phyloP scores from a whole-genome alignment of 2,329 filamentous ascomycete species.

The Fusarium tupiense region DNA sequence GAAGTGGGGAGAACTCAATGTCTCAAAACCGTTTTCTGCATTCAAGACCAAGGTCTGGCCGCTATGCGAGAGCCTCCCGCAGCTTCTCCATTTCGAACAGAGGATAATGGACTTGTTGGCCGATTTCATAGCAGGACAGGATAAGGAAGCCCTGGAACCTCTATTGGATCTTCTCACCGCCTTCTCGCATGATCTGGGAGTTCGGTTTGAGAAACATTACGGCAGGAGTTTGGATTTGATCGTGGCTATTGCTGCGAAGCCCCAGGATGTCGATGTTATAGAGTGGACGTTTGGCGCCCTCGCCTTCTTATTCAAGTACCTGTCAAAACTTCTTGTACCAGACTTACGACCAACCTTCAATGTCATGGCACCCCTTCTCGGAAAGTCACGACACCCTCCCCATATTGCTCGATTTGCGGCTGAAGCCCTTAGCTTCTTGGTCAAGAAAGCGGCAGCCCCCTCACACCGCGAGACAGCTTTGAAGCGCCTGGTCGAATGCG shows the following conservation, averaged over 20 bases:
- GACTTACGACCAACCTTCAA: constrained; percentile 87
- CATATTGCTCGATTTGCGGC: constrained; percentile 94
- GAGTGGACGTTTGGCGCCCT: constrained; percentile 97
- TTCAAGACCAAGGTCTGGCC: constrained; percentile 81
- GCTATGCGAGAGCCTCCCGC: constrained; percentile 87
- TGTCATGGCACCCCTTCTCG: constrained; percentile 84
- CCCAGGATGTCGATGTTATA: constrained; percentile 85
- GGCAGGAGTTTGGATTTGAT: constrained; percentile 78
- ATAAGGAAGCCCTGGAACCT: constrained; percentile 84
- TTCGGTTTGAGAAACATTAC: constrained; percentile 90
- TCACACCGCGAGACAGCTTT: constrained; percentile 81
- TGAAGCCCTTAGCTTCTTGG: constrained; percentile 91
- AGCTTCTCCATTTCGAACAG: constrained; percentile 90
- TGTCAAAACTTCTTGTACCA: constrained; percentile 85
- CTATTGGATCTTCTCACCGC: constrained; percentile 88
- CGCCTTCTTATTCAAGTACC: constrained; percentile 96
- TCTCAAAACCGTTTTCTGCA: constrained; percentile 80
- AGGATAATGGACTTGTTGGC: constrained; percentile 82
- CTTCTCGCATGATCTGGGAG: constrained; percentile 92
- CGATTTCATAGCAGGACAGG: constrained; percentile 79
- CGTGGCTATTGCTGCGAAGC: constrained; percentile 78
- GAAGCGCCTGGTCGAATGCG: constrained; percentile 74
- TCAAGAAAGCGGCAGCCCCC: constrained; percentile 85
- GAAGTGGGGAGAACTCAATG: constrained; percentile 91
- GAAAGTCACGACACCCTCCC: constrained; percentile 81